These are phyloP conservation scores for Mucor plumbeus DNA, from an alignment of 371 early-diverging fungal genomes.

Conservation along the genomic window DNA sequence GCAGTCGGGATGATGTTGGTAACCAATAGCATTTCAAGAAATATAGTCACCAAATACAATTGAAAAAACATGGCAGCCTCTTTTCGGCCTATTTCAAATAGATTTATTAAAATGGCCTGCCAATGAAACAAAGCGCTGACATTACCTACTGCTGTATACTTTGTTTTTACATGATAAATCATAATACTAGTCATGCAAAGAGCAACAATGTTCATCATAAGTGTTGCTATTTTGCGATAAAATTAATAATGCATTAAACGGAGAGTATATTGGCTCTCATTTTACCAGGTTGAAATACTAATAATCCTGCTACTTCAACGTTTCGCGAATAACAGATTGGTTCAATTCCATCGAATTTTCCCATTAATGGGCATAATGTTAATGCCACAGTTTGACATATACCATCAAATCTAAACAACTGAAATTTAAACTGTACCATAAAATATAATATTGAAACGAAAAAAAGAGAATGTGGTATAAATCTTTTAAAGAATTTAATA, in stretches of 20 bases:
- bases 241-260: neutral
- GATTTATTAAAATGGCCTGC: neutral
- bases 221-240: constrained; percentile 48
- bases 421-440: constrained; percentile 30
- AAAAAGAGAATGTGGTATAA: constrained; percentile 3
- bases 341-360: constrained; percentile 75
- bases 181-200: constrained; percentile 88
- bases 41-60: constrained; percentile 70
- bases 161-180: constrained; percentile 88
- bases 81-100: constrained; percentile 66
- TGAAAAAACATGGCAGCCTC: constrained; percentile 94
- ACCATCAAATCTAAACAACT: constrained; percentile 71
- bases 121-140: neutral
- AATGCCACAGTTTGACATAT: constrained; percentile 84
- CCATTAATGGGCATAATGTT: constrained; percentile 90
- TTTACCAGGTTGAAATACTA: constrained; percentile 92
- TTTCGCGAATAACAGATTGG: constrained; percentile 94
- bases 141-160: constrained; percentile 91
- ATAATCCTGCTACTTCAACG: constrained; percentile 76
- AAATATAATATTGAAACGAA: neutral
- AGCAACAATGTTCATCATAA: constrained; percentile 80
- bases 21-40: constrained; percentile 80
- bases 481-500: neutral
- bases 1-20: constrained; percentile 84
- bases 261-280: neutral